Evolutionary conservation across 257 asterid genomes (phyloP).

Genomic region (Sherardia arvensis): DNA sequence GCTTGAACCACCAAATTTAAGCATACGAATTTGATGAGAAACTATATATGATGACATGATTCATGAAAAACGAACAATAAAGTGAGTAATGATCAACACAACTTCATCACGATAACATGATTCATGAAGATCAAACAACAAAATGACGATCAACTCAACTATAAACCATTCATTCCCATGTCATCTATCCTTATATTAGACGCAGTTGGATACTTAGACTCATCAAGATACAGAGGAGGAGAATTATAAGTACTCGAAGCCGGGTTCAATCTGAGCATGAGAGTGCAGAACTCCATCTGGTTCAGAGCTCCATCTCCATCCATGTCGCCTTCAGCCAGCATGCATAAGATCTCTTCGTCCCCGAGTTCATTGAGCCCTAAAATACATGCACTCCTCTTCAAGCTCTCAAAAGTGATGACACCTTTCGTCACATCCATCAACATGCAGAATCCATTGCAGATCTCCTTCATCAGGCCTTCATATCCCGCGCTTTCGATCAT

Average conservation of each 20-base stretch:
- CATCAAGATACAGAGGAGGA: background rate
- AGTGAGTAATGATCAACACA: too few relatives aligned
- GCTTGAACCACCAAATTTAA: too few relatives aligned
- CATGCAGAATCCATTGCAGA: conserved; percentile 25
- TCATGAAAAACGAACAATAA: too few relatives aligned
- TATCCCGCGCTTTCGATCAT: conserved; percentile 25
- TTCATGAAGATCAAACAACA: too few relatives aligned
- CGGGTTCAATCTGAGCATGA: conserved; percentile 31
- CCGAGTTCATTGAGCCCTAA: conserved; percentile 26
- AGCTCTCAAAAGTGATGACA: conserved; percentile 31
- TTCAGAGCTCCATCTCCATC: conserved; percentile 39
- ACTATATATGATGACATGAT: too few relatives aligned
- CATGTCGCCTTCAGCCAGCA: conserved; percentile 32
- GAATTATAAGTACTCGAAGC: background rate
- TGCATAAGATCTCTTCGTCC: conserved; percentile 27
- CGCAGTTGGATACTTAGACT: background rate
- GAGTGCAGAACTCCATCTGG: conserved; percentile 32
- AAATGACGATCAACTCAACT: too few relatives aligned
- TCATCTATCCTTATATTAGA: conserved; percentile 14
- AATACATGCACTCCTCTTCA: conserved; percentile 21
- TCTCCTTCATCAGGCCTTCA: conserved; percentile 29
- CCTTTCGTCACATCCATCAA: conserved; percentile 27
- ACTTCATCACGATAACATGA: too few relatives aligned
- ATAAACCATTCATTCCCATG: conserved; percentile 2
- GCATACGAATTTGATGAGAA: too few relatives aligned